Evolutionary conservation across 148 eudicot species (phyloP).

Genomic region (Cornus florida): DNA sequence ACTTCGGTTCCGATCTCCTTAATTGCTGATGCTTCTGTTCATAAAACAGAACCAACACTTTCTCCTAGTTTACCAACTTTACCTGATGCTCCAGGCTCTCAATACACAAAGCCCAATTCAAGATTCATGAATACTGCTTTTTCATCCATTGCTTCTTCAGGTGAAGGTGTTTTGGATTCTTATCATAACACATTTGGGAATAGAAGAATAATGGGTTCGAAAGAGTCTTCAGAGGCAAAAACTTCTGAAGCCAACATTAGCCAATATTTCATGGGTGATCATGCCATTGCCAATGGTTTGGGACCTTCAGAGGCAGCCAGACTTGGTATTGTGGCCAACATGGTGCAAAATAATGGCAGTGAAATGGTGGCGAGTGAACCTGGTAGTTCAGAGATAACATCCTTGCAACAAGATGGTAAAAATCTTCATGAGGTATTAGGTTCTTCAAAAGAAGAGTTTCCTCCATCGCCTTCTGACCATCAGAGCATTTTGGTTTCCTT

Average conservation of each 20-base stretch:
- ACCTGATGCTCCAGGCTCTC: slow-evolving; percentile 27
- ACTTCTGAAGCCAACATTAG: slow-evolving; percentile 22
- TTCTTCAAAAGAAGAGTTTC: slow-evolving; percentile 69
- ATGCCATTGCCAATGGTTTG: slow-evolving; percentile 18
- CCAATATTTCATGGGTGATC: slow-evolving; percentile 18
- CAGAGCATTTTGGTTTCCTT: slow-evolving; percentile 91
- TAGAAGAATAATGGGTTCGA: slow-evolving; percentile 16
- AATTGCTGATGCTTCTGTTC: slow-evolving; percentile 20
- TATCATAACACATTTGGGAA: slow-evolving; percentile 22
- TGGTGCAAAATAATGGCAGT: slow-evolving; percentile 16
- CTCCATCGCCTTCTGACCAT: slow-evolving; percentile 76
- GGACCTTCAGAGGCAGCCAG: slow-evolving; percentile 15
- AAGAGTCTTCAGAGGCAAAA: slow-evolving; percentile 26
- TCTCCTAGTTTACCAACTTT: slow-evolving; percentile 15
- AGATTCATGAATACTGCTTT: slow-evolving; percentile 16
- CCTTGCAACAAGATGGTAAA: slow-evolving; percentile 41
- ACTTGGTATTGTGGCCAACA: slow-evolving; percentile 19
- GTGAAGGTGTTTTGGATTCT: slow-evolving; percentile 19
- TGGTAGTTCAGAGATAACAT: slow-evolving; percentile 24
- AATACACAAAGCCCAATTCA: slow-evolving; percentile 6
- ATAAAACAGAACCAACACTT: slow-evolving; percentile 17
- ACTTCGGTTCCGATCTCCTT: slow-evolving; percentile 22
- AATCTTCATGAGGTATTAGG: slow-evolving; percentile 34
- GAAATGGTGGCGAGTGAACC: slow-evolving; percentile 21
- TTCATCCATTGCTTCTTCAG: slow-evolving; percentile 21